Evolutionary conservation across 2,329 filamentous ascomycete species (phyloP), one percentile per base, ranked within the genome.

Genomic region (Dissoconium aciculare): DNA sequence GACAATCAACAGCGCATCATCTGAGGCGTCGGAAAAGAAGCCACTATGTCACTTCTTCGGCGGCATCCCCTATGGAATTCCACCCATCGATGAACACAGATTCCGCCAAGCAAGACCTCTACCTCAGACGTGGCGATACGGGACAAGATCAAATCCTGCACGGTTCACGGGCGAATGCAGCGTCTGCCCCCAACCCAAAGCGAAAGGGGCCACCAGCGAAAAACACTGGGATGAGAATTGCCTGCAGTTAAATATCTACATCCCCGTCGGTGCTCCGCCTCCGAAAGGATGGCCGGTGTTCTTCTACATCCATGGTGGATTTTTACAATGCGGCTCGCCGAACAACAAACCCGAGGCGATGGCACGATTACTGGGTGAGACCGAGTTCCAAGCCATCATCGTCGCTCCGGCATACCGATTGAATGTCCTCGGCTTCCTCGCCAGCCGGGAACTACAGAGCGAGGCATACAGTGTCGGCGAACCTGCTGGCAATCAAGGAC

Each of bases 231-330:
- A 59, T 28, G 68, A 73, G 41, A 65, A 72, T 45, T 71, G 68
- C 36, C 55, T 71, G 37, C 64, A 70, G 39, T 51, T 57, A 30
- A 71, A 71, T 44, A 54, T 73, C 4, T 71, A 65, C 58, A 54
- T 69, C 23, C 68, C 69, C 3, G 41, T 49, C 12, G 66, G 60
- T n/a, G 39, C 52, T 11, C 63, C 62, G 4, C 45, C 48, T 17
- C 52, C 42, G 16, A 35, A 32, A 54, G 64, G 68, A 11, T 72
- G 67, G 67, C 69, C 69, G 4, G 67, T 72, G 0, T 56, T 68
- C 30, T 63, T 72, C 41, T 71, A 61, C 46, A 67, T 71, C 27
- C 68, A 66, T 62, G 57, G 51, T 14, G 68, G 69, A 3, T 73
- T 69, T 44, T 54, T 73, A 13, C 69, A 73, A 49, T 64, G 63